phyloP scores from a whole-genome alignment of 495 filamentous ascomycete genomes.

The Hyaloscypha bicolor region DNA sequence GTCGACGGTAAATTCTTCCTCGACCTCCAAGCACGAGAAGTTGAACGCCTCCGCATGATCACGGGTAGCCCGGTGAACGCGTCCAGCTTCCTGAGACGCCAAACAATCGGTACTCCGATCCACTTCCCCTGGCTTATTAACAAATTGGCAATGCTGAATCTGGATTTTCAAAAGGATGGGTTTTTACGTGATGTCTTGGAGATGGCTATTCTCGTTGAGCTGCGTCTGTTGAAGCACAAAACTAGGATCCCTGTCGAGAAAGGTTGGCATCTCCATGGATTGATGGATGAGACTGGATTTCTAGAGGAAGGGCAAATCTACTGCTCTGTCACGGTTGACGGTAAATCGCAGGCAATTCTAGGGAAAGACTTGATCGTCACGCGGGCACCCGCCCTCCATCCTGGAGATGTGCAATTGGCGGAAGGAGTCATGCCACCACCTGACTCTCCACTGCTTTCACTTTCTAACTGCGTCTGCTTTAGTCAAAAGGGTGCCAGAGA shows the following conservation, averaged over 20 bases:
- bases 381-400: constrained; percentile 74
- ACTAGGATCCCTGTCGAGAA: constrained; percentile 68
- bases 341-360: constrained; percentile 26
- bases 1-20: constrained; percentile 60
- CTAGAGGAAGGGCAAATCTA: constrained; percentile 70
- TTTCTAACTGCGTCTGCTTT: constrained; percentile 79
- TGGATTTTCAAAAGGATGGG: constrained; percentile 63
- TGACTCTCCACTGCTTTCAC: constrained; percentile 57
- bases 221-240: constrained; percentile 74
- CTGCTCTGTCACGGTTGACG: constrained; percentile 42
- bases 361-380: constrained; percentile 59
- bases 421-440: constrained; percentile 54
- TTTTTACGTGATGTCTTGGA: constrained; percentile 70
- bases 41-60: constrained; percentile 58
- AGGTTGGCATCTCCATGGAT: constrained; percentile 74
- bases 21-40: constrained; percentile 56
- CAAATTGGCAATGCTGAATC: constrained; percentile 48
- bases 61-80: constrained; percentile 58
- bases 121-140: constrained; percentile 61
- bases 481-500: constrained; percentile 68
- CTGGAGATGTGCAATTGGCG: constrained; percentile 75
- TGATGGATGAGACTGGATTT: constrained; percentile 79
- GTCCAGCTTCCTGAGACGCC: constrained; percentile 59
- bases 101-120: constrained; percentile 55
- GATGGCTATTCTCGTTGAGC: constrained; percentile 60